Percentiles rank a stretch among this genome's conserved stretches.
These are phyloP conservation scores for Psilocybe sp. DNA, from an alignment of 768 basidiomycete genomes.

Conservation along the genomic window DNA sequence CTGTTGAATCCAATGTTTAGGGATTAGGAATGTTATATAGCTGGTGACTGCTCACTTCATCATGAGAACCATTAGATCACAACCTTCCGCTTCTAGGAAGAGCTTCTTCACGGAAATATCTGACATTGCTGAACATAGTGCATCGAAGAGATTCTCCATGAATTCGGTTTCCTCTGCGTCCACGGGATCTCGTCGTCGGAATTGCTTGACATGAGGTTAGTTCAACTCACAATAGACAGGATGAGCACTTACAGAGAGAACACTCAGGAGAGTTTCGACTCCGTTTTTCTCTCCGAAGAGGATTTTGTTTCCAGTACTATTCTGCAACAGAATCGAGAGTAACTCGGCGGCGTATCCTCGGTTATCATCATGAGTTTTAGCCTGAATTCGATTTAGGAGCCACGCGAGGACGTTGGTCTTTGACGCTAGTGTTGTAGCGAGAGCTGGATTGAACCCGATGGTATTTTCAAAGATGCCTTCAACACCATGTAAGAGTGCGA, in stretches of 20 bases:
- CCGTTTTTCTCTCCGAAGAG: conserved; percentile 73
- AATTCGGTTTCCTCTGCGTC: conserved; percentile 93
- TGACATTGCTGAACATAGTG: conserved; percentile 79
- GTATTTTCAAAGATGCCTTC: conserved; percentile 91
- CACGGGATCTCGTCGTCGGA: conserved; percentile 77
- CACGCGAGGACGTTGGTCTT: conserved; percentile 77
- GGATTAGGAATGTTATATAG: too few species aligned
- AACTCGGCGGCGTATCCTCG: conserved; percentile 91
- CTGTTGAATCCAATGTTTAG: conserved; percentile 45
- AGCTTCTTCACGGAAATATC: conserved; percentile 76
- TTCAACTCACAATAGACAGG: background rate
- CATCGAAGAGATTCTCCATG: conserved; percentile 96
- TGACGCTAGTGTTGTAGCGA: conserved; percentile 66
- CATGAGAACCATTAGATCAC: conserved; percentile 97
- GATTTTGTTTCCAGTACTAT: conserved; percentile 64
- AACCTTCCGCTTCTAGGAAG: conserved; percentile 89
- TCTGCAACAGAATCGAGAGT: conserved; percentile 86
- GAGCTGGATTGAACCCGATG: conserved; percentile 76
- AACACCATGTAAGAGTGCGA: background rate
- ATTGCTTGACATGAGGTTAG: conserved; percentile 56
- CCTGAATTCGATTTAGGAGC: conserved; percentile 74
- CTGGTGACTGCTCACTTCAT: conserved; percentile 70
- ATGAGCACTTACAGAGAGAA: conserved; percentile 66
- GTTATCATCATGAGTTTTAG: conserved; percentile 82
- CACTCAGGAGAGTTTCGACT: conserved; percentile 71